phyloP scores from a whole-genome alignment of 345 rosid species.

The Lagerstroemia speciosa region DNA sequence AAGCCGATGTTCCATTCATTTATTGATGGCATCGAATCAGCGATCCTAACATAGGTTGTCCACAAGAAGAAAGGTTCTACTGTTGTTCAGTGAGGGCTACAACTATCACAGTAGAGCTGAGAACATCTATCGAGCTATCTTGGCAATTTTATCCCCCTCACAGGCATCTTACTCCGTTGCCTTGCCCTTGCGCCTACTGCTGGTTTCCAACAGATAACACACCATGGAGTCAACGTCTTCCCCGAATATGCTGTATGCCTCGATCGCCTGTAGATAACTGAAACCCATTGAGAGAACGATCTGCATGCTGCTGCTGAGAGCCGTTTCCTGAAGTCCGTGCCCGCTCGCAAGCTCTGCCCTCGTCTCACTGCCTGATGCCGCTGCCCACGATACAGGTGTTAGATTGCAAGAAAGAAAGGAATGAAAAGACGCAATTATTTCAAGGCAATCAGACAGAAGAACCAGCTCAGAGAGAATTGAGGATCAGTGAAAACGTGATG shows the following conservation, averaged over 20 bases:
- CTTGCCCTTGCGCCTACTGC: slow-evolving; percentile 76
- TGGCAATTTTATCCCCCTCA: neutral
- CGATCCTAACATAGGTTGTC: neutral
- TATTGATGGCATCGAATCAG: slow-evolving; percentile 5
- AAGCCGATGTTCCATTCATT: slow-evolving; percentile 3
- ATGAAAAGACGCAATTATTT: neutral
- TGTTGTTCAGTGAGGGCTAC: neutral
- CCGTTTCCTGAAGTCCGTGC: slow-evolving; percentile 26
- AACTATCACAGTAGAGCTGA: neutral
- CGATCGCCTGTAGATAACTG: slow-evolving; percentile 71
- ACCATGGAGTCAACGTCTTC: slow-evolving; percentile 95
- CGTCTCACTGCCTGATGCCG: slow-evolving; percentile 55
- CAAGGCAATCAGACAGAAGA: neutral
- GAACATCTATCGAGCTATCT: neutral
- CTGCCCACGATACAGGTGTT: slow-evolving; percentile 7
- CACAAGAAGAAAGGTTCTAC: neutral
- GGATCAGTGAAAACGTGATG: neutral
- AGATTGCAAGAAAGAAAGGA: neutral
- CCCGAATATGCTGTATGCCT: slow-evolving; percentile 92
- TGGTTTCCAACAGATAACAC: slow-evolving; percentile 75
- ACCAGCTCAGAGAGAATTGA: neutral
- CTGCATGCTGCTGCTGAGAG: slow-evolving; percentile 61
- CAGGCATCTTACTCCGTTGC: slow-evolving; percentile 50
- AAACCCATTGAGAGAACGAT: slow-evolving; percentile 91
- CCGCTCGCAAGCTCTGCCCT: slow-evolving; percentile 31